Evolutionary conservation across 2,329 filamentous ascomycete species (phyloP).

Genomic region (Fusarium nygamai): DNA sequence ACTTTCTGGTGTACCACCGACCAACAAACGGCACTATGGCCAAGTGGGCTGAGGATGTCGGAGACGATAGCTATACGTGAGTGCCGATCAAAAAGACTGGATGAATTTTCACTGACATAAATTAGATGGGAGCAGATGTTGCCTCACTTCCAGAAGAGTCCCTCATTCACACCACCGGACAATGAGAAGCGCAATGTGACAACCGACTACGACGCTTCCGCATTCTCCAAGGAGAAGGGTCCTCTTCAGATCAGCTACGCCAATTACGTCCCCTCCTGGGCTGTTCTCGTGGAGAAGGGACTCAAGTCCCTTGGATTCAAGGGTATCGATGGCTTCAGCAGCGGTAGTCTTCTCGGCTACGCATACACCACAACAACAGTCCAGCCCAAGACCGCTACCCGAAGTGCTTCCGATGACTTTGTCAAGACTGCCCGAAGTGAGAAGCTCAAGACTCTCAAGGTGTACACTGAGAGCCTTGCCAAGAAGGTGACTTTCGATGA

Average conservation of each 20-base stretch:
- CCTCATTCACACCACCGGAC: conserved; percentile 42
- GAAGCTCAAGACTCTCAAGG: conserved; percentile 47
- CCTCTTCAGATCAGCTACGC: conserved; percentile 43
- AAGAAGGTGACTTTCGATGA: conserved; percentile 57
- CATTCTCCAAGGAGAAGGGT: conserved; percentile 39
- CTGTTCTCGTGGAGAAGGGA: conserved; percentile 35
- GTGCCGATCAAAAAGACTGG: rapidly evolving
- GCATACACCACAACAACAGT: conserved; percentile 37
- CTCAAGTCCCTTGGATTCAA: conserved; percentile 43
- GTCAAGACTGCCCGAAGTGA: conserved; percentile 41
- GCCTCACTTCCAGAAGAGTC: conserved; percentile 42
- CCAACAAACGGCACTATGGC: conserved; percentile 46
- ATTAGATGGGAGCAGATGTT: conserved; percentile 39
- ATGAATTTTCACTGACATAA: rapidly evolving
- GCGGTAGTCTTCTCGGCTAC: conserved; percentile 40
- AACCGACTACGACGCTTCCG: conserved; percentile 40
- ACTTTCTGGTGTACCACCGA: conserved; percentile 50
- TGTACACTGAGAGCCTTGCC: conserved; percentile 55
- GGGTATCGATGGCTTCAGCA: conserved; percentile 32
- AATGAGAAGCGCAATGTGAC: conserved; percentile 37
- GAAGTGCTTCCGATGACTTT: conserved; percentile 43
- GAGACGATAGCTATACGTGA: conserved; percentile 43
- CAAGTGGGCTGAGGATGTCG: conserved; percentile 43
- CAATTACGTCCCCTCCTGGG: conserved; percentile 40
- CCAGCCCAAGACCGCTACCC: conserved; percentile 28